Percentiles rank a stretch among this genome's conserved stretches.
These are phyloP conservation scores for Arabis alpina DNA, from an alignment of 345 rosid species.

Conservation along the genomic window DNA sequence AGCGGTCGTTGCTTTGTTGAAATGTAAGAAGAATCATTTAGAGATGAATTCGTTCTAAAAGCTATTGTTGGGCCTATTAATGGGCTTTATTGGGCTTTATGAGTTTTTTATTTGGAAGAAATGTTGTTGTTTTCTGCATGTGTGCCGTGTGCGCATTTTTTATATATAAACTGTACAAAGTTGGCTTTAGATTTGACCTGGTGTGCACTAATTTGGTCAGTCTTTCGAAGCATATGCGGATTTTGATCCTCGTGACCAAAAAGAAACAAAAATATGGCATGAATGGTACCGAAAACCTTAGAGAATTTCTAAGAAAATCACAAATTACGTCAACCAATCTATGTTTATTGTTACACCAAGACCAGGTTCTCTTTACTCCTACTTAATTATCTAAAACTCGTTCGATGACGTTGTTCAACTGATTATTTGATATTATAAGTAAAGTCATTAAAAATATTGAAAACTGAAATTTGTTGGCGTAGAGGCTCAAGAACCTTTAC, in stretches of 20 bases:
- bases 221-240: constrained; percentile 21
- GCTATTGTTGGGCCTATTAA: constrained; percentile 10
- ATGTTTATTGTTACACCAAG: too few relatives aligned
- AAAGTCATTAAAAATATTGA: too few relatives aligned
- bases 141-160: constrained; percentile 23
- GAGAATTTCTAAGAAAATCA: too few relatives aligned
- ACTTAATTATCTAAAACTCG: too few relatives aligned
- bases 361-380: too few relatives aligned
- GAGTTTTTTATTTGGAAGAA: neutral
- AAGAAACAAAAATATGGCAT: constrained; percentile 13
- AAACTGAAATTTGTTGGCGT: too few relatives aligned
- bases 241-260: neutral
- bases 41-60: constrained; percentile 30
- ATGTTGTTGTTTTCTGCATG: constrained; percentile 17
- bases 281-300: neutral
- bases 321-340: too few relatives aligned
- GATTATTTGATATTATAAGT: too few relatives aligned
- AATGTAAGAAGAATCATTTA: constrained; percentile 18
- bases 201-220: neutral
- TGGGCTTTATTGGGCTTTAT: constrained; percentile 8
- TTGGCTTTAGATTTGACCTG: constrained; percentile 1
- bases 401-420: too few relatives aligned
- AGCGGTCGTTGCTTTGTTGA: constrained; percentile 42
- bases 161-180: constrained; percentile 19
- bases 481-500: too few relatives aligned